Evolutionary conservation across 1,284 basidiomycete genomes (phyloP).

Genomic region (Ustilago bromivora): DNA sequence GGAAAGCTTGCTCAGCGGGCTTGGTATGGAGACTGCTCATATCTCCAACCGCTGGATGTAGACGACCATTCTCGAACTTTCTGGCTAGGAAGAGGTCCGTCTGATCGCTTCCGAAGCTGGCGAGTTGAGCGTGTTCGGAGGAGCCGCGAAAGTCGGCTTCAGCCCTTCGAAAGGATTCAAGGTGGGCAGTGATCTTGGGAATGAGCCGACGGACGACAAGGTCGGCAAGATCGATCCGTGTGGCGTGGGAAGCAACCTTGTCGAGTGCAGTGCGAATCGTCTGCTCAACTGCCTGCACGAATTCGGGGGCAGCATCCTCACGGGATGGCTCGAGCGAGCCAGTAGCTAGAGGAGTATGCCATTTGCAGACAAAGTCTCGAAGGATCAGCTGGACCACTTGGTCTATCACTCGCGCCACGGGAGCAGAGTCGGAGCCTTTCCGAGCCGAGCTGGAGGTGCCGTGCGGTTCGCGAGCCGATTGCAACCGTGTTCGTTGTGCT

Average conservation of each 20-base stretch:
- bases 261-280: constrained; percentile 79
- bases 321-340: constrained; percentile 23
- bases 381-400: constrained; percentile 47
- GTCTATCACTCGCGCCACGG: constrained; percentile 27
- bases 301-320: constrained; percentile 78
- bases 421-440: constrained; percentile 10
- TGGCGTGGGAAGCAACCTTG: constrained; percentile 74
- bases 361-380: constrained; percentile 62
- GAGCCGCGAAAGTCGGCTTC: constrained; percentile 81
- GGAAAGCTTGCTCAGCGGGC: constrained; percentile 87
- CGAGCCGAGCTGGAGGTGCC: neutral
- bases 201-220: constrained; percentile 85
- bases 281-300: constrained; percentile 84
- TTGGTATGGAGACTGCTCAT: constrained; percentile 87
- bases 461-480: constrained; percentile 39
- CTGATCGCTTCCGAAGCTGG: constrained; percentile 43
- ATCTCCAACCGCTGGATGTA: constrained; percentile 81
- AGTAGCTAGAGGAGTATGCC: constrained; percentile 53
- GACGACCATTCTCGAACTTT: constrained; percentile 70
- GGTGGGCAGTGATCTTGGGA: constrained; percentile 86
- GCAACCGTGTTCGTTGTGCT: constrained; percentile 41
- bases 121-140: constrained; percentile 29
- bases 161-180: constrained; percentile 91
- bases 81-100: constrained; percentile 80
- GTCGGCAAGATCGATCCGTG: constrained; percentile 79